A percentile compares a stretch with the other conserved stretches of the same genome.
These are phyloP conservation scores for Mortierella sp. DNA, from an alignment of 371 early-diverging fungal species.

Conservation along the genomic window DNA sequence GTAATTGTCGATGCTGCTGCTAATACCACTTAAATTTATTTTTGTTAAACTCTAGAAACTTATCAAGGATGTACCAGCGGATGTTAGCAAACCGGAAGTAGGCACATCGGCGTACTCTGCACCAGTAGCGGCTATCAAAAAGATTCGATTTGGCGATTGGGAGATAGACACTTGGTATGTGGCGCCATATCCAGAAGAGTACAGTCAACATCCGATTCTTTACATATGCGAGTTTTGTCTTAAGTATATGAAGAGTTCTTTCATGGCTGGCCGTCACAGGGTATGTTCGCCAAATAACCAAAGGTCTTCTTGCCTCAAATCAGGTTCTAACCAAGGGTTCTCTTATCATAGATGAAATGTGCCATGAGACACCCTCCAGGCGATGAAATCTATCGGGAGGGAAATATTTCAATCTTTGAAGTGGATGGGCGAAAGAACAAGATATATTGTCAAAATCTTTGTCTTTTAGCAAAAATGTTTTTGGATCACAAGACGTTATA, in stretches of 20 bases:
- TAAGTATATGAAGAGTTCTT: constrained; percentile 90
- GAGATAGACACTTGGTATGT: constrained; percentile 97
- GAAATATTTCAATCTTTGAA: constrained; percentile 90
- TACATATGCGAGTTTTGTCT: constrained; percentile 99
- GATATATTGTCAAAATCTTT: constrained; percentile 98
- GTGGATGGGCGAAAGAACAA: constrained; percentile 96
- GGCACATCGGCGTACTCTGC: constrained; percentile 25
- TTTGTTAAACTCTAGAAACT: constrained; percentile 11
- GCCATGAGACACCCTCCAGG: constrained; percentile 94
- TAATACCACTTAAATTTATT: background rate
- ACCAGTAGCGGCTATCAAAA: constrained; percentile 68
- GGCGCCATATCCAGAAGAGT: constrained; percentile 99
- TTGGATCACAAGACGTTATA: constrained; percentile 99
- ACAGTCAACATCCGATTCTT: constrained; percentile 73
- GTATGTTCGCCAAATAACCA: constrained; percentile 43
- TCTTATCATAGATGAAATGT: constrained; percentile 75
- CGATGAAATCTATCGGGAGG: constrained; percentile 98
- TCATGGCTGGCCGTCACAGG: constrained; percentile 77
- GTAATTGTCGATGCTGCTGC: too few relatives aligned
- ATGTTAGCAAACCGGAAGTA: constrained; percentile 12
- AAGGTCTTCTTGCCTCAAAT: background rate
- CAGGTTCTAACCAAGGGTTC: background rate
- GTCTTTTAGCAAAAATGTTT: constrained; percentile 98
- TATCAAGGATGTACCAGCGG: constrained; percentile 6
- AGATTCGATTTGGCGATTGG: constrained; percentile 86